Base-by-base conservation (phyloP, 768 basidiomycete species). In the Calocera cornea region DNA sequence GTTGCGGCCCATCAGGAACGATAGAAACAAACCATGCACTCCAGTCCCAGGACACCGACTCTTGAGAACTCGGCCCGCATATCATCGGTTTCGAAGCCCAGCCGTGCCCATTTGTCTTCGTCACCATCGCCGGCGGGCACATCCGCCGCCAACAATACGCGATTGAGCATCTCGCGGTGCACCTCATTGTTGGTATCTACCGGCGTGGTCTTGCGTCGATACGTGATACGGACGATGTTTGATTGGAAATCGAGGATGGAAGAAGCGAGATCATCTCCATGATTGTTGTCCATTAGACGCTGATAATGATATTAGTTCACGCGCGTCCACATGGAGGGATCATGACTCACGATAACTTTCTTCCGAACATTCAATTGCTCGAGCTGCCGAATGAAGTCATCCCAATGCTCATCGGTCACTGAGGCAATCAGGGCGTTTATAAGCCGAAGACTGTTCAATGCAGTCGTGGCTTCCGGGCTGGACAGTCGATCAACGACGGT, bases 201-300 rank as follows among this genome's bases (percentile, higher is more conserved):
- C 27, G 83, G 76, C 1, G 89, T 89, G 17, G 82, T 88, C 78
- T 92, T 92, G 79, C 88, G 89, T 66, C 87, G 84, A 74, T 89
- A 88, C 16, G 84, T 85, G 33, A 91, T 84, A 41, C 89, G 85
- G 66, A 90, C 80, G 68, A 92, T 83, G 76, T 91, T 92, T 31
- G 89, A 86, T 78, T 94, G 92, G 75, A 93, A 94, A 74, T 93
- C 89, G 66, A 93, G 81, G 60, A 94, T 87, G 68, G 86, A 87
- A 0, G 90, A 92, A 7, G 87, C 86, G 66, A 92, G 78, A 73
- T 93, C 91, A 70, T 91, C 89, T 64, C 86, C 84, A 33, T 86
- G 87, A 71, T 90, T 88, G 34, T 87, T 82, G 8, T 87, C 86
- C 90, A 92, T 93, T 63, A 93, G 81, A 67, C 87, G 85, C 90